Base-by-base conservation (phyloP, 2,329 filamentous ascomycete species). In the Davidsoniella australis region DNA sequence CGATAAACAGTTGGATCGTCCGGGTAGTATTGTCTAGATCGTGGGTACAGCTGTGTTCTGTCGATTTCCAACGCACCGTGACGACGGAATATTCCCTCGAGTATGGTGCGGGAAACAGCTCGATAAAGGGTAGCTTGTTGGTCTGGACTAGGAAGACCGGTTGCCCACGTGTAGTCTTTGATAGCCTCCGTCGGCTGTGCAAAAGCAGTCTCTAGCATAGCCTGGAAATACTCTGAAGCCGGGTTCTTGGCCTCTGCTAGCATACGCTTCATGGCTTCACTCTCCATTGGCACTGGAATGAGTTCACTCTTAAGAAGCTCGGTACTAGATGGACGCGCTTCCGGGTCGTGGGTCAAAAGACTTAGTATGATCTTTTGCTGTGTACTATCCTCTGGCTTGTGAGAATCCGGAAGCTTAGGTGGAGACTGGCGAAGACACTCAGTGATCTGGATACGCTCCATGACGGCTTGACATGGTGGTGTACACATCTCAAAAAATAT, bases 401-500 rank as follows among this genome's bases (percentile, higher is more conserved):
- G 94, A 41, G 85, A 80, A 0, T 69, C 57, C 1, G 91, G 89
- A 24, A 96, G 70, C 4, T 67, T 63, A 38, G 86, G 80, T 10
- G 77, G 69, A 38, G 76, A 75, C 56, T 78, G 72, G 42, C 85
- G 75, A 40, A 95, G 70, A 49, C 73, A 68, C 47, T 81, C 73
- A 24, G 95, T 69, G 3, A 79, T 73, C 47, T 71, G 64, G 2
- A 73, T 75, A 54, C 78, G 72, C 57, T 81, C 72, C 75, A 81
- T 80, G 4, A 76, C 77, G 9, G 69, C 56, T 60, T 80, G 69
- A 64, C 80, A 74, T 0, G 76, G 70, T 33, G 69, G 64, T 55
- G 80, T 88, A 59, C 84, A 93, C 91, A 98, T 98, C 64, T 98
- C 91, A 57, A 95, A 96, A 66, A 98, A 94, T 51, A 98, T 96